Percentiles rank a stretch among this genome's conserved stretches.
These are phyloP conservation scores for Pholiota adiposa DNA, from an alignment of 1,284 basidiomycete genomes.

Conservation along the genomic window DNA sequence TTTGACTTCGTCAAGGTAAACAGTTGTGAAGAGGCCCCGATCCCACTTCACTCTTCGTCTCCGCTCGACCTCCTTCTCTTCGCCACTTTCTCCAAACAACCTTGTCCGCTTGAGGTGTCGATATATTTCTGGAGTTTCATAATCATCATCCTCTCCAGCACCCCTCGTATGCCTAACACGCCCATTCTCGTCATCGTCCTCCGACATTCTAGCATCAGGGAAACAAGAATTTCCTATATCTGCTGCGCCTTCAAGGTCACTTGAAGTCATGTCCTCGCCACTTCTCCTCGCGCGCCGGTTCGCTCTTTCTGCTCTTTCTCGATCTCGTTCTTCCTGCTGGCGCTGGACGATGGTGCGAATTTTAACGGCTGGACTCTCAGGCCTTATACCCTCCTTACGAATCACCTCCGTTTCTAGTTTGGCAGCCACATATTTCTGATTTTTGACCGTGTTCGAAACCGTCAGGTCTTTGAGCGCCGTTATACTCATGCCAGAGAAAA, in stretches of 20 bases:
- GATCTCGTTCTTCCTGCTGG: slow-evolving; percentile 69
- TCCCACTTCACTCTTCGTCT: slow-evolving; percentile 81
- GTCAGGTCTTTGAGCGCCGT: slow-evolving; percentile 72
- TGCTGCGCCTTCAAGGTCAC: slow-evolving; percentile 34
- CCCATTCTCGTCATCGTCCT: slow-evolving; percentile 33
- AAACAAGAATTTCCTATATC: slow-evolving; percentile 32
- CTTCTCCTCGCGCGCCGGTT: slow-evolving; percentile 59
- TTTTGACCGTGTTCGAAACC: slow-evolving; percentile 67
- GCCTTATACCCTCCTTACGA: slow-evolving; percentile 69
- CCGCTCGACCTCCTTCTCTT: slow-evolving; percentile 28
- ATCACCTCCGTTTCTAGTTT: slow-evolving; percentile 70
- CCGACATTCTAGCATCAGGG: slow-evolving; percentile 31
- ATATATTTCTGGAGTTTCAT: slow-evolving; percentile 58
- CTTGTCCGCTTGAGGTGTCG: slow-evolving; percentile 39
- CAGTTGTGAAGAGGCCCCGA: slow-evolving; percentile 62
- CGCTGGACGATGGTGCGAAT: slow-evolving; percentile 73
- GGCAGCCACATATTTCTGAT: slow-evolving; percentile 65
- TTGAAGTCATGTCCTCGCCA: slow-evolving; percentile 41
- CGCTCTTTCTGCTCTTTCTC: slow-evolving; percentile 66
- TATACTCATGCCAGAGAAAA: slow-evolving; percentile 66
- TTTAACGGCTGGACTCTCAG: slow-evolving; percentile 80
- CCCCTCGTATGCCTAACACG: slow-evolving; percentile 54
- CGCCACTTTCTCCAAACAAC: slow-evolving; percentile 36
- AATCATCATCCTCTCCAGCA: slow-evolving; percentile 85
- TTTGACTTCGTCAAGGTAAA: slow-evolving; percentile 64